phyloP scores from a whole-genome alignment of 1,139 yeast species.

The Diutina rugosa region DNA sequence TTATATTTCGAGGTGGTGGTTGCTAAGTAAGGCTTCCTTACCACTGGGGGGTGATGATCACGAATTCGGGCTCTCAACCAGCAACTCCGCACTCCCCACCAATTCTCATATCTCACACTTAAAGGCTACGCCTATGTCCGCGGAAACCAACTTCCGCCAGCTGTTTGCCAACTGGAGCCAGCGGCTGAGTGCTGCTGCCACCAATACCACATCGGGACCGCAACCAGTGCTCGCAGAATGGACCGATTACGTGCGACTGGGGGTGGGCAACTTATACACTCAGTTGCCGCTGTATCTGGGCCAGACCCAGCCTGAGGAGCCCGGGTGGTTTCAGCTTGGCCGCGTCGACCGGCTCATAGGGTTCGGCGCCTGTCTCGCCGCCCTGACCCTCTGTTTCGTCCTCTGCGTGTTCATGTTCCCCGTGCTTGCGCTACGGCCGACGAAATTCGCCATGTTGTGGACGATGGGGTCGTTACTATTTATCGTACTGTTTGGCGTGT shows the following conservation, averaged over 20 bases:
- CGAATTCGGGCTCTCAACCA: not conserved
- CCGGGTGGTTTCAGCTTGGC: conserved; percentile 49
- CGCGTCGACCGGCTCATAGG: conserved; percentile 73
- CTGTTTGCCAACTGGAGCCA: conserved; percentile 30
- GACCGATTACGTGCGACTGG: conserved; percentile 30
- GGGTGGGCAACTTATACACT: conserved; percentile 30
- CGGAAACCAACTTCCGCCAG: conserved; percentile 29
- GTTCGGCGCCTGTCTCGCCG: conserved; percentile 64
- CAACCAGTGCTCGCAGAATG: conserved; percentile 20
- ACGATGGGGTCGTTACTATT: conserved; percentile 85
- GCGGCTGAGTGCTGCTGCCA: conserved; percentile 7
- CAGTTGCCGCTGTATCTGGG: conserved; percentile 24
- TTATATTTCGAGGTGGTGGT: not conserved
- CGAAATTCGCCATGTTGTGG: conserved; percentile 88
- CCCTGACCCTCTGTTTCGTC: conserved; percentile 68
- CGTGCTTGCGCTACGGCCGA: conserved; percentile 76
- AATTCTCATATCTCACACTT: not conserved
- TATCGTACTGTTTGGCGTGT: conserved; percentile 77
- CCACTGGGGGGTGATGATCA: not conserved
- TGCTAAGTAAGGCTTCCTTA: not conserved
- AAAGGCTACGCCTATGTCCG: conserved; percentile 14
- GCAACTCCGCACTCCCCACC: not conserved
- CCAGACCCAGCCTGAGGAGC: conserved; percentile 19
- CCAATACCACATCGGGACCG: conserved; percentile 3
- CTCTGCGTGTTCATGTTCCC: conserved; percentile 84